These are phyloP conservation scores for Turnera subulata DNA, from an alignment of 345 rosid species.

Conservation along the genomic window DNA sequence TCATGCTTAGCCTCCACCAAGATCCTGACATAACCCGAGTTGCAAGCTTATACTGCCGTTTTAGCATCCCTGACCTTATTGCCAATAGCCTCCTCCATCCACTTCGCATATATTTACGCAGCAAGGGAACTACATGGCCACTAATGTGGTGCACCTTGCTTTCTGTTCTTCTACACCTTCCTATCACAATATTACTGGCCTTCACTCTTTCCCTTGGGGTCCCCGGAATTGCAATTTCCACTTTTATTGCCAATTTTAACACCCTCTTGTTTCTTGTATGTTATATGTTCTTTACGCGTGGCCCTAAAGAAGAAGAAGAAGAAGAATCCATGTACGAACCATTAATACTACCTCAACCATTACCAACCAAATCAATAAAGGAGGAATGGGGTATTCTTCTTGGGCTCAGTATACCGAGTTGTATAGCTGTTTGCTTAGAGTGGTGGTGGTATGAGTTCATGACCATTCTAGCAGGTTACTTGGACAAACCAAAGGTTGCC, in stretches of 20 bases:
- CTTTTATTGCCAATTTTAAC: constrained; percentile 55
- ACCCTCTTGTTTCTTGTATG: constrained; percentile 51
- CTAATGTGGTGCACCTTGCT: constrained; percentile 67
- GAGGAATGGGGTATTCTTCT: constrained; percentile 59
- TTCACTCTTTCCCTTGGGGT: constrained; percentile 58
- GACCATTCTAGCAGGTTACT: constrained; percentile 81
- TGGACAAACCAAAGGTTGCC: constrained; percentile 48
- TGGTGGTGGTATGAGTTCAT: constrained; percentile 99
- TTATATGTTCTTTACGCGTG: constrained; percentile 36
- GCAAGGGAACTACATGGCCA: constrained; percentile 85
- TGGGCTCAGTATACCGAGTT: constrained; percentile 66
- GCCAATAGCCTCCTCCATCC: constrained; percentile 82
- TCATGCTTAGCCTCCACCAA: constrained; percentile 66
- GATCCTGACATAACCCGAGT: constrained; percentile 53
- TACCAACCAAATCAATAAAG: background rate
- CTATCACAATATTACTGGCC: constrained; percentile 49
- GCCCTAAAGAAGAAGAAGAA: constrained; percentile 6
- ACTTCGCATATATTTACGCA: constrained; percentile 72
- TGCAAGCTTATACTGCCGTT: constrained; percentile 65
- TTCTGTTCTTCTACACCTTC: constrained; percentile 58
- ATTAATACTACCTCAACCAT: background rate
- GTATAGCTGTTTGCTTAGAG: constrained; percentile 82
- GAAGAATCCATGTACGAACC: background rate
- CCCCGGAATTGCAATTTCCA: constrained; percentile 71
- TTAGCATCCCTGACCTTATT: constrained; percentile 68